A percentile compares a stretch with the other conserved stretches of the same genome.
These are phyloP conservation scores for Turnera subulata DNA, from an alignment of 345 rosid species.

Conservation along the genomic window DNA sequence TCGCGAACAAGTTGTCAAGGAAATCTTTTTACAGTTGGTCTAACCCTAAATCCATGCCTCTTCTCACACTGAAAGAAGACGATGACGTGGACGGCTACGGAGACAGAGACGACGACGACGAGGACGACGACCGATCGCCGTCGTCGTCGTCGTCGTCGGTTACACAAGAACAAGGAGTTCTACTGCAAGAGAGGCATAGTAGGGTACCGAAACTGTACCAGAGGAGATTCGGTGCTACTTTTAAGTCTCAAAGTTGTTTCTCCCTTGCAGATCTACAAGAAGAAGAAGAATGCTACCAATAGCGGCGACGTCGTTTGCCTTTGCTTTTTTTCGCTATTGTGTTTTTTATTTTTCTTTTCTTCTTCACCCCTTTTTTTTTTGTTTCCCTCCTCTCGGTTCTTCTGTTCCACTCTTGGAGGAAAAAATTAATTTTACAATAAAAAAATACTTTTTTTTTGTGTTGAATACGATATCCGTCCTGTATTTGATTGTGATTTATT, in stretches of 20 bases:
- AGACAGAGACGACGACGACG: not conserved
- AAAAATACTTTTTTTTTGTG: too few relatives aligned
- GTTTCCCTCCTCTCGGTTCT: too few relatives aligned
- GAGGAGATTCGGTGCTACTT: slow-evolving; percentile 26
- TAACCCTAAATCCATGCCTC: slow-evolving; percentile 76
- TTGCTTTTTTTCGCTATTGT: not conserved
- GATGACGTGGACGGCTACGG: slow-evolving; percentile 20
- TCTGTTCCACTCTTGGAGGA: not conserved
- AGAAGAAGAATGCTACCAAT: not conserved
- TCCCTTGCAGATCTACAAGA: slow-evolving; percentile 65
- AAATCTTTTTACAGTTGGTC: slow-evolving; percentile 45
- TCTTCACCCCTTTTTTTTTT: too few relatives aligned
- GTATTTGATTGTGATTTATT: too few relatives aligned
- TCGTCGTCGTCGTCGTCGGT: slow-evolving; percentile 19
- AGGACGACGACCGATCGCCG: slow-evolving; percentile 5
- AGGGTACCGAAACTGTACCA: not conserved
- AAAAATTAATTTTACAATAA: not conserved
- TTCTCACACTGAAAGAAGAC: slow-evolving; percentile 46
- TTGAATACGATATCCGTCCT: too few relatives aligned
- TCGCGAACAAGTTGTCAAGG: slow-evolving; percentile 46
- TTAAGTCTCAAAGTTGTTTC: slow-evolving; percentile 59
- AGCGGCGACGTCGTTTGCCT: not conserved
- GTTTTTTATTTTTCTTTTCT: not conserved
- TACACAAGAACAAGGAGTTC: slow-evolving; percentile 15
- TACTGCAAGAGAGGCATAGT: not conserved